Conservation (phyloP, 2,329 filamentous ascomycete species). For the Curvularia verruculosa region DNA sequence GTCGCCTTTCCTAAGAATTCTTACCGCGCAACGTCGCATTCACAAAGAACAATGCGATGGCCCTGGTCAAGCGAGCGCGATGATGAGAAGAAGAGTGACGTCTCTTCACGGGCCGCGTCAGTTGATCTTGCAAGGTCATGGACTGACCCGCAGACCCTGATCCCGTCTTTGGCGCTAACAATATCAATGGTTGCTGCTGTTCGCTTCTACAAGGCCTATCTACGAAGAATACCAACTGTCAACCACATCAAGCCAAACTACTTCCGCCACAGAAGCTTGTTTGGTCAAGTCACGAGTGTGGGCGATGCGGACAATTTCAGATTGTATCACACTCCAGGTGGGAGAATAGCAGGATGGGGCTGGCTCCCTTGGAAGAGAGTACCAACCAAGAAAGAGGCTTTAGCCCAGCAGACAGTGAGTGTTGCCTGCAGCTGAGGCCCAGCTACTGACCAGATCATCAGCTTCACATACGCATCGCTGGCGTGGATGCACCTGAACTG, state of each 20-base stretch:
- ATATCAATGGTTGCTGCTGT: constrained; percentile 61
- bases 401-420: constrained; percentile 78
- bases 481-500: constrained; percentile 89
- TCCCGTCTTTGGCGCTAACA: constrained; percentile 62
- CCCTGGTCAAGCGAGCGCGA: constrained; percentile 47
- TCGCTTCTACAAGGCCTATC: constrained; percentile 70
- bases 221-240: constrained; percentile 82
- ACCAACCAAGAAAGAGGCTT: constrained; percentile 68
- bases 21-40: constrained; percentile 29
- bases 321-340: constrained; percentile 93
- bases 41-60: constrained; percentile 49
- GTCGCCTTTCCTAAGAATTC: neutral
- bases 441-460: constrained; percentile 49
- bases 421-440: neutral
- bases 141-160: constrained; percentile 61
- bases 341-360: constrained; percentile 85
- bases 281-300: constrained; percentile 88
- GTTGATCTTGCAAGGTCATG: constrained; percentile 61
- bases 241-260: constrained; percentile 74
- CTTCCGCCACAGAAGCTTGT: constrained; percentile 76
- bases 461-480: constrained; percentile 89
- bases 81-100: constrained; percentile 40
- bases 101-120: constrained; percentile 29
- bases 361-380: constrained; percentile 77
- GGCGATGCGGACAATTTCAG: constrained; percentile 97